Evolutionary conservation across 2,329 filamentous ascomycete species (phyloP).

Genomic region (Fusarium sp.): DNA sequence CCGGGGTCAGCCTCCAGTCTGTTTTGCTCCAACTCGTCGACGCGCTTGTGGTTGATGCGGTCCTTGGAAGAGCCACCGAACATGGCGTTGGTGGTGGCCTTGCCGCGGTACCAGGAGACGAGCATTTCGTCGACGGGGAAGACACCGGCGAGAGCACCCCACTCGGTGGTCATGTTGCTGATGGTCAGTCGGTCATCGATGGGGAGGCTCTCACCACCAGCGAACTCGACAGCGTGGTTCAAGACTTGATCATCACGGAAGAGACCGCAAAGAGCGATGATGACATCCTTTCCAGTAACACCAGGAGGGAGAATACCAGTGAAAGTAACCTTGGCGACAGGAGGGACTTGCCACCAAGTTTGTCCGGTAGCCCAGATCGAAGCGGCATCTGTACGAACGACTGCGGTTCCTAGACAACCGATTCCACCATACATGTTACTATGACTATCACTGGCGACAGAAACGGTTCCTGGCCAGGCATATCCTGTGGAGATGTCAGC

Average conservation of each 20-base stretch:
- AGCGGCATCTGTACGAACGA: conserved; percentile 90
- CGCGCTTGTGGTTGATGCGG: conserved; percentile 76
- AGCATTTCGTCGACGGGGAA: conserved; percentile 85
- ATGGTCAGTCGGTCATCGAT: conserved; percentile 81
- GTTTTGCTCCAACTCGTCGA: conserved; percentile 79
- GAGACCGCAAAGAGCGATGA: conserved; percentile 86
- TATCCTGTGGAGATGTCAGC: conserved; percentile 60
- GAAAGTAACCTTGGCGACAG: conserved; percentile 82
- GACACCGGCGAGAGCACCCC: conserved; percentile 69
- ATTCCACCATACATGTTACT: conserved; percentile 80
- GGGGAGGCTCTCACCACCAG: conserved; percentile 79
- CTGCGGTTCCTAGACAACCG: conserved; percentile 59
- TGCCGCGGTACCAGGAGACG: conserved; percentile 78
- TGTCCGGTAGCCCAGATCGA: conserved; percentile 84
- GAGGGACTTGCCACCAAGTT: conserved; percentile 92
- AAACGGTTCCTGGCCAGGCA: conserved; percentile 84
- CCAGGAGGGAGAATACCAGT: conserved; percentile 80
- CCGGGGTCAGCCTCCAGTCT: conserved; percentile 77
- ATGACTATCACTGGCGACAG: conserved; percentile 79
- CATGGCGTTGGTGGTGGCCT: conserved; percentile 79
- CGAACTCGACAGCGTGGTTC: conserved; percentile 92
- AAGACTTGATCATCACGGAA: conserved; percentile 90
- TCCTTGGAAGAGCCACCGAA: conserved; percentile 61
- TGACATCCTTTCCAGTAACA: conserved; percentile 94
- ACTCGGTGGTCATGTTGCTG: conserved; percentile 85